Base-by-base conservation (phyloP, 169 alveolate genomes). In the Plasmodium ovale region DNA sequence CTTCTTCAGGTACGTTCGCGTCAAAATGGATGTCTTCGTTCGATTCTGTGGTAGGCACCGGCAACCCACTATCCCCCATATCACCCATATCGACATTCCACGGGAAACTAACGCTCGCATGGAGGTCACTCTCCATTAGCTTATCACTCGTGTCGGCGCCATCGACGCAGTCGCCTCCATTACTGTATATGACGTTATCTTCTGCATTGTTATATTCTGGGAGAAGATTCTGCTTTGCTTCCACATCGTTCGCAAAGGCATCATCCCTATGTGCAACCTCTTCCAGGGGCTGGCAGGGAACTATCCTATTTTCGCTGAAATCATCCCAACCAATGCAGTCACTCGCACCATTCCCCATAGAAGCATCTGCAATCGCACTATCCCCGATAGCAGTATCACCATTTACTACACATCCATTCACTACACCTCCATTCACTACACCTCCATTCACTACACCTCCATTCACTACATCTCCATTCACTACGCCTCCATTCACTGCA, bases 161-260 rank as follows among this genome's bases (percentile, higher is more conserved):
- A 21, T 49, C 25, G 0, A 53, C 35, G 23, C 10, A 49, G 42
- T 27, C 59, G 5, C 23, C n/a, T n/a, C 47, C 53, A 79, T 49
- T 65, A 65, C 51, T 49, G 58, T 79, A 79, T 5, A 59, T 62
- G 31, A 79, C 42, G 23, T 79, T 65, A 62, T 79, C 89, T 59
- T 79, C 89, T 39, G 89, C 82, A 58, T 65, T 79, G 60, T 79
- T 79, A 69, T 79, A 79, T 29, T 65, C 69, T 2, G 89, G 44
- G 3, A 79, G 29, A 29, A 79, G 51, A 64, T 79, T 79, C n/a
- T 16, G 25, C 23, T 33, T 31, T 7, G 60, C 56, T 23, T 51
- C 62, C 29, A 56, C 14, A 51, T 1, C 35, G 21, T 42, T 47
- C 14, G 68, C 21, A 29, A 27, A 19, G 12, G 44, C 19, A 74